Evolutionary conservation across 75 land plant species (phyloP).

Genomic region (Pinus taeda): DNA sequence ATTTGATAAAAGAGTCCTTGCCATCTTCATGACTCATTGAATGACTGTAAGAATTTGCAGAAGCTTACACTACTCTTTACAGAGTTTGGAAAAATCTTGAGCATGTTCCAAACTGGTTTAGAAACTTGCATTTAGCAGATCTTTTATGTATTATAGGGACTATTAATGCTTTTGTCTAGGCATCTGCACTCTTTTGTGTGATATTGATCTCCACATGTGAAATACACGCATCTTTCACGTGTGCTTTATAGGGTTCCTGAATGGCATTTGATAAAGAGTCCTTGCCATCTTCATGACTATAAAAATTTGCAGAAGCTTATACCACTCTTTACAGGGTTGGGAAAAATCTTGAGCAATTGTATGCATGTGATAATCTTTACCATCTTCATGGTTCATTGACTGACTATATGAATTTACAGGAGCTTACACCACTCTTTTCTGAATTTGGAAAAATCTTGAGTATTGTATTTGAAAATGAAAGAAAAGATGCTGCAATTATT

Average conservation of each 20-base stretch:
- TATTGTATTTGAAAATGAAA: constrained; percentile 30
- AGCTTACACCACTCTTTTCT: constrained; percentile 12
- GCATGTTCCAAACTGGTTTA: neutral
- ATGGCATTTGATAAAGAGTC: too few species aligned
- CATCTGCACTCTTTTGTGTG: too few species aligned
- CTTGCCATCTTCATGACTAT: neutral
- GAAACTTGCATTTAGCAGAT: too few species aligned
- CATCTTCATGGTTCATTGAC: too few species aligned
- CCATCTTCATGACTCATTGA: too few species aligned
- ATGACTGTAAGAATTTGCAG: constrained; percentile 14
- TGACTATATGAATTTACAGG: constrained; percentile 14
- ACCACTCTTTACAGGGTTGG: constrained; percentile 17
- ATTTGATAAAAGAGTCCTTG: too few species aligned
- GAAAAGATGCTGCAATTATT: constrained; percentile 19
- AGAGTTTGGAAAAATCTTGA: constrained; percentile 20
- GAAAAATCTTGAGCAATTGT: constrained; percentile 15
- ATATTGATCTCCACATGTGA: too few species aligned
- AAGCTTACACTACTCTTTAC: constrained; percentile 12
- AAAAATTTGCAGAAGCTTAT: constrained; percentile 16
- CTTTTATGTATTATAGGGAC: too few species aligned
- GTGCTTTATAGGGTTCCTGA: too few species aligned
- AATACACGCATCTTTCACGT: too few species aligned
- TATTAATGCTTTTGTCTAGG: too few species aligned
- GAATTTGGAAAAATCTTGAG: constrained; percentile 22
- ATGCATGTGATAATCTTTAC: neutral